Base-by-base conservation (phyloP, 2,329 filamentous ascomycete genomes). In the Fusarium longipes region DNA sequence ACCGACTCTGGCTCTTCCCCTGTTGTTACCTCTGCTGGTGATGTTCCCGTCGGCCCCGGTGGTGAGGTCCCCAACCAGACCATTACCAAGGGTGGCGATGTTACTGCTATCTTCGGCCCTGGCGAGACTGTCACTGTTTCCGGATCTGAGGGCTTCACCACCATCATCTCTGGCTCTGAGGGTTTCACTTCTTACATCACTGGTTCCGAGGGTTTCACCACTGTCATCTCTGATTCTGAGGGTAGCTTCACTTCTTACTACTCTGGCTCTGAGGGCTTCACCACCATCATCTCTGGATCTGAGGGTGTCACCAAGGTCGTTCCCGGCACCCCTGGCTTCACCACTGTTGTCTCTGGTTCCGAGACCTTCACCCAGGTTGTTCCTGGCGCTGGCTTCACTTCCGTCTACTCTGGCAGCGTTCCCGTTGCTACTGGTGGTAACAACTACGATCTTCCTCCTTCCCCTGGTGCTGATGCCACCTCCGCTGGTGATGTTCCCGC, bases 91-190 rank as follows among this genome's bases (percentile, higher is more conserved):
- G 60, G 58, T 1, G 44, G 40, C 11, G 61, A 51, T 20, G 60
- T 58, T 32, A 65, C 61, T 48, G 62, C 30, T n/a, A 65, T 60
- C 54, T 64, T 65, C 33, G 55, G 60, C 7, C 63, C 62, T 27
- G 42, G 58, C 15, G 48, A 57, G 8, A 60, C 57, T 5, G 40
- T 57, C 25, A 40, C 58, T 24, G 17, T 44, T 9, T 30, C 58
- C 8, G 57, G 44, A 9, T 60, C 57, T 2, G 55, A 60, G 43
- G 63, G 61, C 12, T 55, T 36, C 18, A 61, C 53, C 12, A 47
- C 45, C 11, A 44, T 55, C n/a, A 6, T 35, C 17, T 48, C 57
- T 15, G 52, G 24, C 14, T 43, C 44, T 3, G 44, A 47, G 40
- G 63, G 45, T 7, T 64, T 32, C 18, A 61, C 61, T 18, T 49